These are phyloP conservation scores for Colletotrichum camelliae DNA, from an alignment of 2,329 filamentous ascomycete species.

Conservation along the genomic window DNA sequence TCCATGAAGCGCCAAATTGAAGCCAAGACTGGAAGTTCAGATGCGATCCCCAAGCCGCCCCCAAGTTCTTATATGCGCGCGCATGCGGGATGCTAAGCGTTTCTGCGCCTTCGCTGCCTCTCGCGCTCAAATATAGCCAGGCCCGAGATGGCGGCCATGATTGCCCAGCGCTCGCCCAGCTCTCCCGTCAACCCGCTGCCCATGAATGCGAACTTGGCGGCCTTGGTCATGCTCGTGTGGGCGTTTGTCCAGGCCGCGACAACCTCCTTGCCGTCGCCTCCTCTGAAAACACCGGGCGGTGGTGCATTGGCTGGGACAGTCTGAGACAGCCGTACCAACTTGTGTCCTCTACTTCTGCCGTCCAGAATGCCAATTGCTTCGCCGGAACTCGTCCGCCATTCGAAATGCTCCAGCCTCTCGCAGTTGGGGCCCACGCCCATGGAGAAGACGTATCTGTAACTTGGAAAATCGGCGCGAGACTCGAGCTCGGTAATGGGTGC, in stretches of 20 bases:
- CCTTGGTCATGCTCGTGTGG: conserved; percentile 36
- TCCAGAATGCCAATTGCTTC: conserved; percentile 37
- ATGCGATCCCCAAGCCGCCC: background rate
- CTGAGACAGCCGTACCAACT: conserved; percentile 42
- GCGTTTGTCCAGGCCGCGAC: conserved; percentile 44
- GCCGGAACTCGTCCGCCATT: conserved; percentile 47
- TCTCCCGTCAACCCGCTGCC: conserved; percentile 42
- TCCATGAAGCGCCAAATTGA: background rate
- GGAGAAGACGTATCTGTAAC: conserved; percentile 34
- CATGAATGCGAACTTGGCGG: conserved; percentile 43
- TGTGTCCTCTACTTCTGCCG: conserved; percentile 40
- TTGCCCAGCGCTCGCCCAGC: conserved; percentile 46
- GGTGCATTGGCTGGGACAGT: background rate
- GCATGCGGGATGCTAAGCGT: background rate
- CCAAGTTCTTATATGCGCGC: background rate
- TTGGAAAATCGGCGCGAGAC: conserved; percentile 6
- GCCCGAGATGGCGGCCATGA: conserved; percentile 45
- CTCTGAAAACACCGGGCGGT: background rate
- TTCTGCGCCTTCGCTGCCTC: background rate
- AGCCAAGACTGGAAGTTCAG: background rate
- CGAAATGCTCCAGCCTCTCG: conserved; percentile 37
- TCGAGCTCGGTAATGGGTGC: conserved; percentile 2
- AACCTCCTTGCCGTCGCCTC: conserved; percentile 44
- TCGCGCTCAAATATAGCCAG: conserved; percentile 21
- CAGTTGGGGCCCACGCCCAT: conserved; percentile 33